Evolutionary conservation across 106 monocot species (phyloP), one percentile per base, ranked within the genome.

Genomic region (Triglochin maritima): DNA sequence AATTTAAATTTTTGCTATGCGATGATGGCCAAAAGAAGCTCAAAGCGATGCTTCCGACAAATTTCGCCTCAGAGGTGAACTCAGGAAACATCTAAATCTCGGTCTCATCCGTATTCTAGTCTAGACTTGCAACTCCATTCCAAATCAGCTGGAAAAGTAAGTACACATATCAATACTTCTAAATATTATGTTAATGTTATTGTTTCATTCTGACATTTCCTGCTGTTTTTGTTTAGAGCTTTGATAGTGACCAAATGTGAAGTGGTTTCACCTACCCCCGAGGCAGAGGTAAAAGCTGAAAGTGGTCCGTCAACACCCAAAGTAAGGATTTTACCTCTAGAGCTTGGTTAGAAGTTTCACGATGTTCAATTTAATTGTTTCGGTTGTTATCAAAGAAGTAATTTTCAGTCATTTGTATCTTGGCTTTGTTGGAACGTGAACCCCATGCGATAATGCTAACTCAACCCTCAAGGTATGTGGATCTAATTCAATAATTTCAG

Each of bases 201-300:
- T 29, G 29, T 29, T 29, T 29, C 29, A 29, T 29, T 29, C 29
- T 29, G 5, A 54, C 6, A 46, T 10, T 61, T 65, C 17, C 7
- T 47, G 2, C 15, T 68, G 14, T 47, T 11, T n/a, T 29, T 44
- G 3, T 13, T 45, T 16, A 96, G 95, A 84, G 90, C 80, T 60
- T 79, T 96, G 79, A 96, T 96, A 48, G 83, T 96, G 62, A 88
- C 80, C 14, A 88, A 96, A 74, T 87, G 88, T 59, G 86, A 86
- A 49, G 76, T 88, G n/a, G 83, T 88, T 49, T 83, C 74, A 9
- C 63, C 83, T 74, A 66, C 91, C 17, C 78, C 90, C 45, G 86
- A 84, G 3, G 47, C 42, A 3, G 91, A 98, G 72, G 80, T 98
- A 17, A 92, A 82, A 71, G 59, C 6, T 49, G 84, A 80, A 6